Base-by-base conservation (phyloP, 116 monocot species). In the Zostera marina region DNA sequence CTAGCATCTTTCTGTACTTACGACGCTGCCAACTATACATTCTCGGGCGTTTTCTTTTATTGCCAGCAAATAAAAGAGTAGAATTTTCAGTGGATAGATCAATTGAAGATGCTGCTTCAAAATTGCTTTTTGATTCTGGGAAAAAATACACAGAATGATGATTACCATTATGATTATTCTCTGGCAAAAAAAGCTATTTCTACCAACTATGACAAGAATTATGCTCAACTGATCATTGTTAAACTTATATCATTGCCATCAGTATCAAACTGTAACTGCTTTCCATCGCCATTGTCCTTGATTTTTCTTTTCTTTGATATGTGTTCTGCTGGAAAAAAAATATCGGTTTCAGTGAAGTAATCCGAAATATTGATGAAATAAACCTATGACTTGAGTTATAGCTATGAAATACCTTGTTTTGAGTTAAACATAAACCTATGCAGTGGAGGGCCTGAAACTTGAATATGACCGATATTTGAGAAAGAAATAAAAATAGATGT, bases 401-500 rank as follows among this genome's bases (percentile, higher is more conserved):
- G 14, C 16, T 7, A 10, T 55, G 14, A 17, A 58, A 23, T 61
- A 61, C 61, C 47, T 44, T 16, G 44, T 32, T 24, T 46, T 20
- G 22, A 61, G 1, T 13, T 44, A 45, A 56, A 21, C 48, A 72
- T 51, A 48, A 74, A 20, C 56, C 39, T 47, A 58, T 59, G 19
- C 51, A 77, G 14, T 53, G 61, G 42, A 65, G 62, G 41, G 42
- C 84, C 84, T 47, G 80, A 66, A 7, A 84, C 72, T 47, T 77
- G 80, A 72, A 66, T 55, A 63, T 80, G 59, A 60, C 51, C 65
- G 23, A 47, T 72, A 45, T 44, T 62, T 24, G 52, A 44, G 48
- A 73, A 52, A 59, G 77, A 74, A 42, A 80, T 3, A 69, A 84
- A 84, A 61, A 80, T 69, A 56, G 66, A 80, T 63, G 74, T 68